Base-by-base conservation (phyloP, 2,329 filamentous ascomycete species). In the Ophiocordyceps camponoti-floridani region DNA sequence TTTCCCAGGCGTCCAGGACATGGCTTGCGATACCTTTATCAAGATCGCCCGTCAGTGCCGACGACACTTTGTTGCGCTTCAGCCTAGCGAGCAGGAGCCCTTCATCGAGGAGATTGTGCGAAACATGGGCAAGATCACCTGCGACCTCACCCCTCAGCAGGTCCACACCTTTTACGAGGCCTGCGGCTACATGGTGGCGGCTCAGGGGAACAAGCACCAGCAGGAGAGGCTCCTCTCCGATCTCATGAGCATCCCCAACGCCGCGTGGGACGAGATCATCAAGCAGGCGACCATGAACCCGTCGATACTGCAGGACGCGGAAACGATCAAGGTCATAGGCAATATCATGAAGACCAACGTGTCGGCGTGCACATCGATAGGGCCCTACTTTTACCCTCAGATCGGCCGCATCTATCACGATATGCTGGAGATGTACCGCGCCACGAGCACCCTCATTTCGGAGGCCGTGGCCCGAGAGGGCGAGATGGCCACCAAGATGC, bases 281-380 rank as follows among this genome's bases (percentile, higher is more conserved):
- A 77, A 78, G 53, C 77, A 83, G 57, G 91, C 91, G 23, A 91
- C 85, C 45, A 73, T 82, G 48, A 81, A 95, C 58, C 86, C 91
- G 0, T 73, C 79, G 19, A 87, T 91, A 52, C 72, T 98, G 12
- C 86, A 96, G 61, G 87, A 96, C 56, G 71, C 80, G 11, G 88
- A 98, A 53, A 94, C 88, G 1, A 96, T 98, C 68, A 98, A 98
- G 69, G 81, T 98, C 52, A 88, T 98, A 50, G 91, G 91, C 52
- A 98, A 98, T 65, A 95, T 98, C 59, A 98, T 98, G 91, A 98
- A 98, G 75, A 98, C 91, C 1, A 98, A 98, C 55, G 91, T 98
- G 4, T 89, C 93, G n/a, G 91, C 91, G 33, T 98, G 91, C 62
- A 85, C 84, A 33, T 96, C 91, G 1, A 91, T 98, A 47, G 91